Percentiles rank a stretch among this genome's conserved stretches.
These are phyloP conservation scores for Elaeagnus macrophylla DNA, from an alignment of 306 rosid genomes.

Conservation along the genomic window DNA sequence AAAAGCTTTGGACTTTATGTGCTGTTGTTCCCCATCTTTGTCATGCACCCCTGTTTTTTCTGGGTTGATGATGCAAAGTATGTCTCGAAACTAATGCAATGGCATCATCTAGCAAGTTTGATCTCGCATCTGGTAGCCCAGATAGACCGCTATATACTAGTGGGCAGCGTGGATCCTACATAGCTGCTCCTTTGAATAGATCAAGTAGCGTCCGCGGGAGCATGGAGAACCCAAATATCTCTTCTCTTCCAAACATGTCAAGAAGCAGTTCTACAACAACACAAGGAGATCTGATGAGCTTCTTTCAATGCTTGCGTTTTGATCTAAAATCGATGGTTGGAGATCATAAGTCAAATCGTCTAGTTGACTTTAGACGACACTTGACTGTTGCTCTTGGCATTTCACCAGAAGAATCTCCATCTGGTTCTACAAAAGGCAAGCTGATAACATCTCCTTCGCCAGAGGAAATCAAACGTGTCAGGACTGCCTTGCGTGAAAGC, in stretches of 20 bases:
- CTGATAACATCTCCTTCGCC: conserved; percentile 47
- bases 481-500: conserved; percentile 39
- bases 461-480: conserved; percentile 73
- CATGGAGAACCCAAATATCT: conserved; percentile 68
- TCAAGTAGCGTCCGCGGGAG: conserved; percentile 84
- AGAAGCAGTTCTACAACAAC: conserved; percentile 59
- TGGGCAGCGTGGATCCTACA: conserved; percentile 97
- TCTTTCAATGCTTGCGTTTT: conserved; percentile 55
- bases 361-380: conserved; percentile 54
- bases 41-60: conserved; percentile 56
- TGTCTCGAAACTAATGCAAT: conserved; percentile 60
- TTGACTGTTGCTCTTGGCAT: conserved; percentile 56
- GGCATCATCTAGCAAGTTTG: conserved; percentile 92
- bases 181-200: conserved; percentile 73
- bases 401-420: conserved; percentile 79
- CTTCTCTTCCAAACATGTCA: conserved; percentile 84
- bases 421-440: conserved; percentile 74
- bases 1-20: conserved; percentile 39
- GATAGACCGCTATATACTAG: conserved; percentile 70
- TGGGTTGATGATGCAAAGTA: conserved; percentile 41
- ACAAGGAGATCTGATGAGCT: conserved; percentile 60
- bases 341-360: conserved; percentile 72
- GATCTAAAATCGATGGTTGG: conserved; percentile 59
- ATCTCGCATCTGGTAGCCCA: conserved; percentile 79
- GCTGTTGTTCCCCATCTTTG: conserved; percentile 37